Percentiles rank a stretch among this genome's conserved stretches.
Evolutionary conservation across 768 basidiomycete species (phyloP).

Genomic region (Tulasnella sp.): DNA sequence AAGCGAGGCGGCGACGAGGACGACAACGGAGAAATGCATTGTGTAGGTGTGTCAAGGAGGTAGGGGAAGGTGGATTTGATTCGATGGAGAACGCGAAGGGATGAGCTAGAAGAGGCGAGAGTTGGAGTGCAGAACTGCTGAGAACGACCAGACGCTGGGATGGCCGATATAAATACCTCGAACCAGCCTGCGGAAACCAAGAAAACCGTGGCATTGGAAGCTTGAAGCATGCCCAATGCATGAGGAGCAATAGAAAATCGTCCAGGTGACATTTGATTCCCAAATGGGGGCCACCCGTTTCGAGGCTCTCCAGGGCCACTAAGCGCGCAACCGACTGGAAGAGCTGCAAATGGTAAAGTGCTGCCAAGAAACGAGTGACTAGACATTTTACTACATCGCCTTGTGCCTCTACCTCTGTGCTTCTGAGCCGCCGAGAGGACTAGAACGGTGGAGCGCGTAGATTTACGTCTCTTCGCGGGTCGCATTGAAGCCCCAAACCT

Average conservation of each 20-base stretch:
- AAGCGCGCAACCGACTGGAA: too few species aligned
- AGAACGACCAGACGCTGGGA: neutral
- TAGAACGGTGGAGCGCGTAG: too few species aligned
- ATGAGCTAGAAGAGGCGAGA: neutral
- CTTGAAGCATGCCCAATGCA: neutral
- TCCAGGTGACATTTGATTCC: neutral
- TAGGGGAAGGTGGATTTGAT: neutral
- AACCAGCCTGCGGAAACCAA: neutral
- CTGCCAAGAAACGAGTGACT: neutral
- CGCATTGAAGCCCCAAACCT: neutral
- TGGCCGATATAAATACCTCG: neutral
- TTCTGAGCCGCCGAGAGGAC: neutral
- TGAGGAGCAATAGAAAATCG: neutral
- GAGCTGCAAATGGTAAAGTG: neutral
- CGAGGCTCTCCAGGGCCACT: neutral
- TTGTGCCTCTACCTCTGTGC: neutral
- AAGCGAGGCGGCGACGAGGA: neutral
- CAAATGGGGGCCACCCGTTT: neutral
- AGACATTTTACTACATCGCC: neutral
- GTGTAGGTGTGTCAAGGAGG: neutral
- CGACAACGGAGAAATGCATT: neutral
- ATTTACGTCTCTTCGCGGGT: neutral
- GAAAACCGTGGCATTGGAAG: neutral
- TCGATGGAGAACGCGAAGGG: neutral
- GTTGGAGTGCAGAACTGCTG: neutral